Evolutionary conservation across 1,139 yeast genomes (phyloP).

Genomic region (Scheffersomyces segobiensis): DNA sequence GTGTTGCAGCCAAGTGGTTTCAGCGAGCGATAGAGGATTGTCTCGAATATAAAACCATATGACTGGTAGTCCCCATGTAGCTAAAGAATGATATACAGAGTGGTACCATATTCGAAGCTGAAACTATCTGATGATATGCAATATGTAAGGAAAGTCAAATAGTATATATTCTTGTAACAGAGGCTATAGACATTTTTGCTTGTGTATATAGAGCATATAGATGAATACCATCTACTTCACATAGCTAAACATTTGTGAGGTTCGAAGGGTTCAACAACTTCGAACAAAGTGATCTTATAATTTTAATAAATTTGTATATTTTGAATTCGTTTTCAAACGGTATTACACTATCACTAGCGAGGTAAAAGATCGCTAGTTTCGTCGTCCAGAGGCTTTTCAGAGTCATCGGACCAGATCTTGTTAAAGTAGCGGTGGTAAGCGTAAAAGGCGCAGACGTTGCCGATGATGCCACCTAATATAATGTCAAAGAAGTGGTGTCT

Average conservation of each 20-base stretch:
- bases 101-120: not conserved
- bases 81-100: not conserved
- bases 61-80: not conserved
- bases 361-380: slow-evolving; percentile 3
- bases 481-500: slow-evolving; percentile 77
- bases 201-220: too few relatives aligned
- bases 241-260: too few relatives aligned
- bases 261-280: not conserved
- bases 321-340: not conserved
- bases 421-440: slow-evolving; percentile 54
- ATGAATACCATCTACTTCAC: too few relatives aligned
- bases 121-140: too few relatives aligned
- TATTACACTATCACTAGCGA: not conserved
- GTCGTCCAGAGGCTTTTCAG: slow-evolving; percentile 12
- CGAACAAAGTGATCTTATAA: not conserved
- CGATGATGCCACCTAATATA: slow-evolving; percentile 55
- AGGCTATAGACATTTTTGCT: too few relatives aligned
- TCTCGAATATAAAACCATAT: not conserved
- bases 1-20: slow-evolving; percentile 1
- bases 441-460: slow-evolving; percentile 46
- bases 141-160: too few relatives aligned
- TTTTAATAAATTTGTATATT: not conserved
- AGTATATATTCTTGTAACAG: too few relatives aligned
- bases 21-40: not conserved
- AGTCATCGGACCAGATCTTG: slow-evolving; percentile 9